Percentiles rank a stretch among this genome's conserved stretches.
Conservation (phyloP, 352 stramenopile species). For the Globisporangium nagaii region DNA sequence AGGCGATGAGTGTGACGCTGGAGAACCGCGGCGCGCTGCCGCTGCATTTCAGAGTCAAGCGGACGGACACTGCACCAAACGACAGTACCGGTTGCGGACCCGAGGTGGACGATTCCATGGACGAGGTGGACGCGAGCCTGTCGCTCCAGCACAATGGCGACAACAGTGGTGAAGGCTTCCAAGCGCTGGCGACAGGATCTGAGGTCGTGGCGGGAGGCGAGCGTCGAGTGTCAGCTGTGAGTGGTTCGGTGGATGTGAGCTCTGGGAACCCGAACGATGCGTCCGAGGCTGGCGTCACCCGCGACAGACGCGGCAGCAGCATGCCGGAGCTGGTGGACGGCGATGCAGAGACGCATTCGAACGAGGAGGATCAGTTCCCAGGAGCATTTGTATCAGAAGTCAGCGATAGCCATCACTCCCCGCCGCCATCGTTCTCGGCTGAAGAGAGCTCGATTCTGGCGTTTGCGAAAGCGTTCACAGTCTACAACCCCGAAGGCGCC, state of each 20-base stretch:
- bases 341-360: neutral
- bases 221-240: neutral
- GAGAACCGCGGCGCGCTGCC: constrained; percentile 72
- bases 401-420: neutral
- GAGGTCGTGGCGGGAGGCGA: neutral
- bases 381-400: neutral
- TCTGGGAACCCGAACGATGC: constrained; percentile 6
- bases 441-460: constrained; percentile 33
- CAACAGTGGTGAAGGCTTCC: neutral
- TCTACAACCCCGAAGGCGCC: constrained; percentile 35
- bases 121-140: neutral
- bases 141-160: no score
- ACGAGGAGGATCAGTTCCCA: no score
- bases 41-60: constrained; percentile 35
- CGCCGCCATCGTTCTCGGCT: constrained; percentile 7
- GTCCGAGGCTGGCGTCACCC: no score
- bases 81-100: neutral
- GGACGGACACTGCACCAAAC: neutral
- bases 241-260: no score
- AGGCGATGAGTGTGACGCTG: constrained; percentile 43
- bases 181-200: neutral
- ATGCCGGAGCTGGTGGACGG: no score
- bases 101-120: constrained; percentile 5
- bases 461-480: constrained; percentile 17
- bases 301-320: no score